These are phyloP conservation scores for Astrephomene gubernaculifera DNA, from an alignment of 139 green algal genomes.

Conservation along the genomic window DNA sequence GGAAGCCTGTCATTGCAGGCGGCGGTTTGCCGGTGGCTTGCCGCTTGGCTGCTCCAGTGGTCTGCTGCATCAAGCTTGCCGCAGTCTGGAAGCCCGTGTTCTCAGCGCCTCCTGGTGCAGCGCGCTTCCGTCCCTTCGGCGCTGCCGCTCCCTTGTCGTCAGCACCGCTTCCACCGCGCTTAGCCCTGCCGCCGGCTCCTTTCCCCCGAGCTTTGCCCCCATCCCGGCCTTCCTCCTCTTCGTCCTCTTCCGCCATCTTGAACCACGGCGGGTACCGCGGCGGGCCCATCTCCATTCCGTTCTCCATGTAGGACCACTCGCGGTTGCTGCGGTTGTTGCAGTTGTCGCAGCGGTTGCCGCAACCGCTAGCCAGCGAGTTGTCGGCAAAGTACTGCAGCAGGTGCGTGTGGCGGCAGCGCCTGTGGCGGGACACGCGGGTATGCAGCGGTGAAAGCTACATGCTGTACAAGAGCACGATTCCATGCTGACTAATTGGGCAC, in stretches of 20 bases:
- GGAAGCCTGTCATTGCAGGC: neutral
- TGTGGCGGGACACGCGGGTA: neutral
- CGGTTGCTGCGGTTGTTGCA: conserved; percentile 29
- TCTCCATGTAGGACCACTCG: conserved; percentile 17
- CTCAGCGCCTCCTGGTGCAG: neutral
- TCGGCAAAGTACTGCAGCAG: conserved; percentile 32
- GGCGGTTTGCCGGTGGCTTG: neutral
- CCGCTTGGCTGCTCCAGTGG: neutral
- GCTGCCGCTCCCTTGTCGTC: neutral
- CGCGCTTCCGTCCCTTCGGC: neutral
- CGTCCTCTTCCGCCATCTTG: neutral
- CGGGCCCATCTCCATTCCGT: conserved; percentile 25
- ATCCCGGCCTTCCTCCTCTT: neutral
- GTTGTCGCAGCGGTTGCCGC: conserved; percentile 38
- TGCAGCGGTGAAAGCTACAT: no score
- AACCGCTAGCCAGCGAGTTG: neutral
- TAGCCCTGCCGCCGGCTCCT: neutral
- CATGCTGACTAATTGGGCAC: no score
- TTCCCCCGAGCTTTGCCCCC: neutral
- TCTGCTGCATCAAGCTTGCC: conserved; percentile 14
- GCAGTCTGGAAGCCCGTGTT: conserved; percentile 14
- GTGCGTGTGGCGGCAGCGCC: conserved; percentile 21
- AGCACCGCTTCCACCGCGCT: neutral
- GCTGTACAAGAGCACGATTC: no score
- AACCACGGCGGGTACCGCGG: conserved; percentile 14